A percentile compares a stretch with the other conserved stretches of the same genome.
These are phyloP conservation scores for Wallemia mellicola DNA, from an alignment of 1,284 basidiomycete species.

Conservation along the genomic window DNA sequence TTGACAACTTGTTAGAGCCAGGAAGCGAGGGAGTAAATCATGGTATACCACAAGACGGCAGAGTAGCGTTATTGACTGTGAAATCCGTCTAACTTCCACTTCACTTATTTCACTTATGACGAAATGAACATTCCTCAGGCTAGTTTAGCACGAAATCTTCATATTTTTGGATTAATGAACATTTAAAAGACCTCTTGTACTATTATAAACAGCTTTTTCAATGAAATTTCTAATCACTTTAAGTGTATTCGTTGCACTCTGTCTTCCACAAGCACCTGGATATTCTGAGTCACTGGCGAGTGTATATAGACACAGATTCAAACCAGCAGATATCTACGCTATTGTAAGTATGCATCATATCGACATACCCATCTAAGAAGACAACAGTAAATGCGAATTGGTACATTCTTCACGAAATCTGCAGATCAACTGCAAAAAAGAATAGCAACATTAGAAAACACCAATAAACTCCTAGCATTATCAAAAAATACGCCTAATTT, in stretches of 20 bases:
- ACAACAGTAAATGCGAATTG: background rate
- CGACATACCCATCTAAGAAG: too few species aligned
- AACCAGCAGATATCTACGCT: background rate
- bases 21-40: constrained; percentile 47
- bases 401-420: background rate
- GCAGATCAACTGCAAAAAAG: background rate
- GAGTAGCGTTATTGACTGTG: constrained; percentile 41
- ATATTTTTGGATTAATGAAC: background rate
- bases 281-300: background rate
- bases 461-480: background rate
- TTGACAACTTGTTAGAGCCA: constrained; percentile 28
- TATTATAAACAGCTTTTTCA: background rate
- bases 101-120: background rate
- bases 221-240: background rate
- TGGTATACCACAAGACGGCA: constrained; percentile 41
- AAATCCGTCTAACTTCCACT: background rate
- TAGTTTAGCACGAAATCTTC: background rate
- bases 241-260: background rate
- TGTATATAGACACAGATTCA: background rate
- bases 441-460: background rate
- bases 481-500: background rate
- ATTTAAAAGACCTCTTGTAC: background rate
- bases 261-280: background rate
- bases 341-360: too few species aligned
- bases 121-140: background rate